phyloP scores from a whole-genome alignment of 2,329 filamentous ascomycete species.

The Arachnopeziza araneosa region DNA sequence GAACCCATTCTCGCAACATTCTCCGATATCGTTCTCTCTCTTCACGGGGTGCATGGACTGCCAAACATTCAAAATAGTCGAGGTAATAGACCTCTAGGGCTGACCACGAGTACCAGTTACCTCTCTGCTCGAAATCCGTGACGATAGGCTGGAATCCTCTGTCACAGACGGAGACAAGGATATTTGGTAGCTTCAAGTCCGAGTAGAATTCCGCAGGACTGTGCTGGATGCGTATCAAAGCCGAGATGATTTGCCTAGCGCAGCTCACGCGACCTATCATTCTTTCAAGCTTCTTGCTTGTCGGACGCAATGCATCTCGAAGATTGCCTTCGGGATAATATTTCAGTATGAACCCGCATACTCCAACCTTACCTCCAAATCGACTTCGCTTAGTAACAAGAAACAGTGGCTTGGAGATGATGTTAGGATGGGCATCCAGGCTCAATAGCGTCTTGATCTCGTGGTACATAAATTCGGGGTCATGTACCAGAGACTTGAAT shows the following conservation, averaged over 20 bases:
- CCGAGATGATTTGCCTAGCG: too few species aligned
- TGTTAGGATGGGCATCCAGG: conserved; percentile 46
- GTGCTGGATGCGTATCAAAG: too few species aligned
- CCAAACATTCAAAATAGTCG: conserved; percentile 41
- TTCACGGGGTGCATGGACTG: neutral
- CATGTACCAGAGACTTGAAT: conserved; percentile 53
- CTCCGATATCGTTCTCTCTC: neutral
- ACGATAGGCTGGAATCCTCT: conserved; percentile 37
- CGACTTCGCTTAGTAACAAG: conserved; percentile 50
- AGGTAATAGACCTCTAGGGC: conserved; percentile 55
- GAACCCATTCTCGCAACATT: neutral
- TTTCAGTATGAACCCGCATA: conserved; percentile 52
- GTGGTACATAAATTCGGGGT: conserved; percentile 55
- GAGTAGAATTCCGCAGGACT: conserved; percentile 8
- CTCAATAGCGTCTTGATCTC: conserved; percentile 51
- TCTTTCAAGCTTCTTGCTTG: too few species aligned
- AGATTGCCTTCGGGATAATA: conserved; percentile 25
- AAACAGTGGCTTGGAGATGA: conserved; percentile 47
- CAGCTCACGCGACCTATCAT: too few species aligned
- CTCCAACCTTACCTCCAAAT: conserved; percentile 50
- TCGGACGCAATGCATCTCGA: too few species aligned
- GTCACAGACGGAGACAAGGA: neutral
- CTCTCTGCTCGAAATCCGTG: conserved; percentile 58
- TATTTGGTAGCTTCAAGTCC: neutral
- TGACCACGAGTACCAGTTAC: conserved; percentile 57